phyloP scores from a whole-genome alignment of 176 grass and related monocot genomes.

The Tillandsia fasciculata region DNA sequence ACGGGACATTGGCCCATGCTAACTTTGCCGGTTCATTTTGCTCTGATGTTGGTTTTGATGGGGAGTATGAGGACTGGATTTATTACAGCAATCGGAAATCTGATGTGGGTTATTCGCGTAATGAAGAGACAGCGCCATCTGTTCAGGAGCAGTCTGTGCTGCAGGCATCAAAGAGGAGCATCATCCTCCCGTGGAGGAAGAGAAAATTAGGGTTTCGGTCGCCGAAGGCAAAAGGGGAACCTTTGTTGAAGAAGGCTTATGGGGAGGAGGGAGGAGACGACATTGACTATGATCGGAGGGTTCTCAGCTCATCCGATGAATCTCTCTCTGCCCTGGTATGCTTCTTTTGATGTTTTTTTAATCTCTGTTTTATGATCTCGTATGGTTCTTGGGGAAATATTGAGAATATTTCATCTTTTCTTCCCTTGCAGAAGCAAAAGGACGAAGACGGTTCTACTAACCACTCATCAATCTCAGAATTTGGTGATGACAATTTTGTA shows the following conservation, averaged over 20 bases:
- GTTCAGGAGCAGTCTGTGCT: slow-evolving; percentile 29
- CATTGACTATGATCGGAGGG: slow-evolving; percentile 81
- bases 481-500: slow-evolving; percentile 88
- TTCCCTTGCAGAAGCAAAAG: slow-evolving; percentile 43
- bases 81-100: slow-evolving; percentile 76
- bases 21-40: slow-evolving; percentile 51
- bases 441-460: slow-evolving; percentile 36
- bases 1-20: slow-evolving; percentile 66
- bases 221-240: slow-evolving; percentile 73
- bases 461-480: slow-evolving; percentile 43
- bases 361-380: neutral
- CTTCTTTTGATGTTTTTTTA: neutral
- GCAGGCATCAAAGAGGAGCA: slow-evolving; percentile 41
- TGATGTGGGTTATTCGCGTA: slow-evolving; percentile 46
- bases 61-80: slow-evolving; percentile 68
- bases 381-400: neutral
- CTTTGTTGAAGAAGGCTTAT: slow-evolving; percentile 77
- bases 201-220: slow-evolving; percentile 44
- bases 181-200: slow-evolving; percentile 81
- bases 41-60: slow-evolving; percentile 50
- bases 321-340: slow-evolving; percentile 15
- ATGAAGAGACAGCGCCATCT: slow-evolving; percentile 31
- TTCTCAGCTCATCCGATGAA: slow-evolving; percentile 66
- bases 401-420: slow-evolving; percentile 20
- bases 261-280: slow-evolving; percentile 94